Evolutionary conservation across 805 yeast genomes (phyloP), one percentile per base, ranked within the genome.

Genomic region (Grigorovia jiainica): DNA sequence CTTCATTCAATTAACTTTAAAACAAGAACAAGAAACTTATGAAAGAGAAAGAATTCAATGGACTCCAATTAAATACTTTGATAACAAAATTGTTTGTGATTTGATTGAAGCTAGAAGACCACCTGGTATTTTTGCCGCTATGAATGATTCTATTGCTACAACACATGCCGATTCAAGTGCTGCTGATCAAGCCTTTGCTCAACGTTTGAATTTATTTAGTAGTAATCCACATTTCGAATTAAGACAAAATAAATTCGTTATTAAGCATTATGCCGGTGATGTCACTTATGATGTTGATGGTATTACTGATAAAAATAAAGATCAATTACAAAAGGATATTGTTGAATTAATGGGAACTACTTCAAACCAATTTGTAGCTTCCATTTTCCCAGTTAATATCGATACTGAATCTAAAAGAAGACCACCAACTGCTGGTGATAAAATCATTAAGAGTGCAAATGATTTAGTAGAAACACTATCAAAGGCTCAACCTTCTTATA

Each of bases 261-360:
- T 92, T 57, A 89, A 86, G 66, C 99, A 92, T 65, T 92, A 92
- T 67, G 99, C 99, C 18, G 98, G 98, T 58, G 98, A 92, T 66
- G 99, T 92, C 38, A 83, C 87, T 10, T 92, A 92, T 58, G 95
- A 89, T 48, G 79, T 89, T 41, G 67, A 71, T 24, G 82, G 84
- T 6, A 87, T 92, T 85, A 92, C 98, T 2, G 97, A 92, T 63
- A 92, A 92, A 64, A 92, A 92, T 63, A 92, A 92, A 64, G 99
- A 92, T 61, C 90, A 85, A 54, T 71, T 92, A 73, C 78, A 86
- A 63, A 82, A 85, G 58, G 97, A 89, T 65, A 68, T 92, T 54
- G 71, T 87, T 45, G 92, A 89, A 51, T 65, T 92, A 56, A 67
- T 92, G 39, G 70, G 78, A 2, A 76, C 89, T 2, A 80, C 96